A percentile compares a stretch with the other conserved stretches of the same genome.
Evolutionary conservation across 345 rosid species (phyloP).

Genomic region (Salix brachista): DNA sequence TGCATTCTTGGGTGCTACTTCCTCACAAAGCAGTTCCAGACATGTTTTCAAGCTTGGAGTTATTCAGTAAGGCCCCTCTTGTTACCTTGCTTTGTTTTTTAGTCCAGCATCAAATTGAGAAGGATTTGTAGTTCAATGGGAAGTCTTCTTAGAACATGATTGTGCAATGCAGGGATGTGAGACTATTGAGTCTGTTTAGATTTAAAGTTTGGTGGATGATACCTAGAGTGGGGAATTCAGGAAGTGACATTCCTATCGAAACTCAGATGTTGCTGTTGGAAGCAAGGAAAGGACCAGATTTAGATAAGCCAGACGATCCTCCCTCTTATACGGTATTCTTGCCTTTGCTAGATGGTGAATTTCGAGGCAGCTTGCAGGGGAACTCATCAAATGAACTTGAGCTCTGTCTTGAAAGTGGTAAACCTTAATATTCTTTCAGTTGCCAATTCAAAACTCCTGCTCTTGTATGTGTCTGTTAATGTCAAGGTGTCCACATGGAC

Average conservation of each 20-base stretch:
- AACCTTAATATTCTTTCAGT: neutral
- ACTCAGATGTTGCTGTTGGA: conserved; percentile 63
- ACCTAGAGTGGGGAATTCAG: conserved; percentile 51
- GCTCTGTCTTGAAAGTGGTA: conserved; percentile 53
- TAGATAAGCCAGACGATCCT: conserved; percentile 14
- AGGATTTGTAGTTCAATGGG: too few relatives aligned
- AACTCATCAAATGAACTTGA: conserved; percentile 48
- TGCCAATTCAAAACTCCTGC: neutral
- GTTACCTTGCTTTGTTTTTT: neutral
- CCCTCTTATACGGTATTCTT: conserved; percentile 37
- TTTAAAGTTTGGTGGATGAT: conserved; percentile 55
- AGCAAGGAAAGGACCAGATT: conserved; percentile 13
- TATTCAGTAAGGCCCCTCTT: conserved; percentile 24
- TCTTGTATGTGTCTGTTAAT: too few relatives aligned
- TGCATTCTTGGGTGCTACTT: conserved; percentile 45
- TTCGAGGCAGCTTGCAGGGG: conserved; percentile 54
- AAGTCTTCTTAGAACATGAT: neutral
- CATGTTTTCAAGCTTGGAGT: conserved; percentile 57
- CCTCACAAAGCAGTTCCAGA: conserved; percentile 25
- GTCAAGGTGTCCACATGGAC: too few relatives aligned
- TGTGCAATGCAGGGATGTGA: conserved; percentile 34
- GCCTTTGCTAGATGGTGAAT: conserved; percentile 47
- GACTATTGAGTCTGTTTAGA: conserved; percentile 42
- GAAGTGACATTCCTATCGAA: conserved; percentile 48
- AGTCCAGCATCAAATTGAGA: too few relatives aligned